These are phyloP conservation scores for Solanum appendiculatum DNA, from an alignment of 257 asterid genomes.

Conservation along the genomic window DNA sequence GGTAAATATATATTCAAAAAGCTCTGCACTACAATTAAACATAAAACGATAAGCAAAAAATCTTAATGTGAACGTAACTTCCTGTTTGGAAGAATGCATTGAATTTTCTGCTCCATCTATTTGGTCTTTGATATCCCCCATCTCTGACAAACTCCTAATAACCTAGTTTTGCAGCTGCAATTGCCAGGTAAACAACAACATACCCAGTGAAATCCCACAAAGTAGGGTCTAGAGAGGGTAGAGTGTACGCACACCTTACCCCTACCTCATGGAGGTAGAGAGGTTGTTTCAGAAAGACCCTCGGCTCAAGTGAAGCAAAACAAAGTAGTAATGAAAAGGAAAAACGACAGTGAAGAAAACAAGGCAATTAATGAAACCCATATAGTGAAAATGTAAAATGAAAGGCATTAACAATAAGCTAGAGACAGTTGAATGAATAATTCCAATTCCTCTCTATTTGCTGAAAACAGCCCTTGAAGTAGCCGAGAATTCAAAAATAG, in stretches of 20 bases:
- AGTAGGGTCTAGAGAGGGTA: not conserved
- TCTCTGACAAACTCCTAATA: not conserved
- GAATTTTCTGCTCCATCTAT: conserved; percentile 48
- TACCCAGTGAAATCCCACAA: not conserved
- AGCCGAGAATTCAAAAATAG: not conserved
- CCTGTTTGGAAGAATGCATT: conserved; percentile 46
- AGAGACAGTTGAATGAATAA: not conserved
- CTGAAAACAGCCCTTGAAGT: not conserved
- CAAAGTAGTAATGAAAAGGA: not conserved
- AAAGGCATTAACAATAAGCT: not conserved
- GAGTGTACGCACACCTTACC: not conserved
- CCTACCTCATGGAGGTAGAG: not conserved
- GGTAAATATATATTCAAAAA: not conserved
- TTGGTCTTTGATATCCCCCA: conserved; percentile 54
- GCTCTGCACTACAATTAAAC: not conserved
- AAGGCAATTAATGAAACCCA: not conserved
- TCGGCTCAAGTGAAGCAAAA: not conserved
- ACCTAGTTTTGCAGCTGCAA: not conserved
- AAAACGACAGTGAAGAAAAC: not conserved
- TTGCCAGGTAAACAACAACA: not conserved
- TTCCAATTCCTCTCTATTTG: not conserved
- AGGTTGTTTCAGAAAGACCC: not conserved
- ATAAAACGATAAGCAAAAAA: not conserved
- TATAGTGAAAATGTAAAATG: not conserved
- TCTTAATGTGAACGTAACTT: conserved; percentile 33